These are phyloP conservation scores for Pilobolus umbonatus DNA, from an alignment of 192 early-diverging fungal genomes.

Conservation along the genomic window DNA sequence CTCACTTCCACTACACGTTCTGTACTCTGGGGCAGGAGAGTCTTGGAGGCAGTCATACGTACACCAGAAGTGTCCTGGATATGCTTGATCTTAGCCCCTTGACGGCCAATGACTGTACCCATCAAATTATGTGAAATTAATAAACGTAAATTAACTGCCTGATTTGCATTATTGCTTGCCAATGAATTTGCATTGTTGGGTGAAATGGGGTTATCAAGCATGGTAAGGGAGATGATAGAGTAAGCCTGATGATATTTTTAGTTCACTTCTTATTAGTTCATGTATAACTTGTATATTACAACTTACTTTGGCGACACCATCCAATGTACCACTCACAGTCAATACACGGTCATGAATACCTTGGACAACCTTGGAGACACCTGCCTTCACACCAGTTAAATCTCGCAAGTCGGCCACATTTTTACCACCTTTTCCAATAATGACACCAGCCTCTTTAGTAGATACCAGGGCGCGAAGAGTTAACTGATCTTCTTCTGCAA, in stretches of 20 bases:
- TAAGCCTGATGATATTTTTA: slow-evolving; percentile 58
- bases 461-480: slow-evolving; percentile 87
- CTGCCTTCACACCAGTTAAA: slow-evolving; percentile 81
- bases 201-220: slow-evolving; percentile 70
- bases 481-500: slow-evolving; percentile 32
- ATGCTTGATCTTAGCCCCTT: slow-evolving; percentile 91
- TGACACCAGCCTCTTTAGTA: slow-evolving; percentile 88
- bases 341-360: slow-evolving; percentile 84
- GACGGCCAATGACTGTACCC: slow-evolving; percentile 91
- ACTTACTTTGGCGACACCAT: slow-evolving; percentile 65
- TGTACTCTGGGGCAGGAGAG: slow-evolving; percentile 88
- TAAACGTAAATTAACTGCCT: slow-evolving; percentile 68
- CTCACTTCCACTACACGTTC: slow-evolving; percentile 89
- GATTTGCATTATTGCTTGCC: slow-evolving; percentile 39
- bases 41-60: slow-evolving; percentile 82
- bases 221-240: slow-evolving; percentile 72
- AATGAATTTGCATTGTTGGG: slow-evolving; percentile 34
- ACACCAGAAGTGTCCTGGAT: slow-evolving; percentile 89
- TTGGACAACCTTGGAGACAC: slow-evolving; percentile 85
- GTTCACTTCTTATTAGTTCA: not conserved
- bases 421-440: slow-evolving; percentile 69
- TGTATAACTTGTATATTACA: not conserved
- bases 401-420: slow-evolving; percentile 89
- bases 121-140: slow-evolving; percentile 90
- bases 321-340: slow-evolving; percentile 66